Conservation (phyloP, 1,139 yeast genomes). For the Wickerhamiella pararugosa region DNA sequence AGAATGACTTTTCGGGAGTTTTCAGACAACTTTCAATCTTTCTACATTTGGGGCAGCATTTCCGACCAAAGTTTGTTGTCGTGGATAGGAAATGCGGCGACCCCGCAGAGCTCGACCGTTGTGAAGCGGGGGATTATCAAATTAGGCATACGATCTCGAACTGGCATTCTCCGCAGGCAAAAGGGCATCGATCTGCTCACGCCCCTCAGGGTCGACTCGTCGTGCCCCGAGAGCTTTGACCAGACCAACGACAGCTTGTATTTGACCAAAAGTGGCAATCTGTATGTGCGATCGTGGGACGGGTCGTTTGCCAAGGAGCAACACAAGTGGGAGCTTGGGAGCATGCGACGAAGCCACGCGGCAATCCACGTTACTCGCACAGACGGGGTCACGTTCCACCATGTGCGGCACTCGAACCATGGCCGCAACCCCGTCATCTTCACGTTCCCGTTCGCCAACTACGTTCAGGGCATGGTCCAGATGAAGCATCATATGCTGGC, state of each 20-base stretch:
- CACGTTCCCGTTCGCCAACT: conserved; percentile 1
- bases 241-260: conserved; percentile 1
- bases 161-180: conserved; percentile 1
- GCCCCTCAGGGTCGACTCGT: conserved; percentile 3
- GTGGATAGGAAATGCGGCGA: neutral
- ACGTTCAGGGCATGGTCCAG: neutral
- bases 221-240: neutral
- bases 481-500: neutral
- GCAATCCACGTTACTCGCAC: neutral
- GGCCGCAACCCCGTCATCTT: neutral
- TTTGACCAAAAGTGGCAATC: neutral
- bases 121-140: neutral
- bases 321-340: neutral
- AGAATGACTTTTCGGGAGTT: conserved; percentile 1
- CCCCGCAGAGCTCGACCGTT: neutral
- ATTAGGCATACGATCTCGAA: neutral
- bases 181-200: conserved; percentile 3
- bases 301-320: neutral
- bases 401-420: neutral
- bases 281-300: conserved; percentile 2
- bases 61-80: neutral
- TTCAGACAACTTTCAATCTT: conserved; percentile 1
- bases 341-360: neutral
- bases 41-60: conserved; percentile 4
- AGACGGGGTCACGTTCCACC: neutral